Evolutionary conservation across 805 yeast species (phyloP), one percentile per base, ranked within the genome.

Genomic region (Metschnikowia borealis): DNA sequence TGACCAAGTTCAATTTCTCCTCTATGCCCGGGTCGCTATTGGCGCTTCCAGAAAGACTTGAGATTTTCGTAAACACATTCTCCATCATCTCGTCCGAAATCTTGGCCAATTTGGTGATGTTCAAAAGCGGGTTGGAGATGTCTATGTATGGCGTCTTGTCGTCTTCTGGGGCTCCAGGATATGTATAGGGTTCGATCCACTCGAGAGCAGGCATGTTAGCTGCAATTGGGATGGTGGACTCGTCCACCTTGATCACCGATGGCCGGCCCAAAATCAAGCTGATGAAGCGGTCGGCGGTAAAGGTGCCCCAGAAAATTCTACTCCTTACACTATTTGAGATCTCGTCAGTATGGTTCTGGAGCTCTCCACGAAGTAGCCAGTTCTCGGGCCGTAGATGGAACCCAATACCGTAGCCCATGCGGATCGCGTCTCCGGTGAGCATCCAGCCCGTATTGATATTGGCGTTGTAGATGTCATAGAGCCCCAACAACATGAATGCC

Each of bases 241-340:
- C 46, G 26, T 48, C 49, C 20, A 44, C 48, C 18, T 43, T 52
- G 18, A 52, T 44, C 17, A 48, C 49, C n/a, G 47, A 45, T 2
- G 56, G 54, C 29, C 56, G 46, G 6, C 57, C 57, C 18, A 52
- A 44, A 18, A 53, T 47, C 36, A 54, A 44, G 40, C 56, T 45
- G n/a, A 53, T 33, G 29, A 54, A 54, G n/a, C 54, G 48, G 43
- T 54, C 57, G 13, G 52, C 57, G 29, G 51, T 41, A 31, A 52
- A 50, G 10, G 52, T 47, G 41, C 57, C 57, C 57, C 56, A 54
- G 48, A 50, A 54, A 17, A 54, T 54, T 13, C 57, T 21, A 44
- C 54, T 50, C 7, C 57, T 41, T 13, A 54, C 49, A 41, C 50
- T 47, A 2, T 48, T 49, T 29, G 52, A 42, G 38, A 50, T 35